phyloP scores from a whole-genome alignment of 805 yeast genomes.

The Wickerhamiella alocasiicola region DNA sequence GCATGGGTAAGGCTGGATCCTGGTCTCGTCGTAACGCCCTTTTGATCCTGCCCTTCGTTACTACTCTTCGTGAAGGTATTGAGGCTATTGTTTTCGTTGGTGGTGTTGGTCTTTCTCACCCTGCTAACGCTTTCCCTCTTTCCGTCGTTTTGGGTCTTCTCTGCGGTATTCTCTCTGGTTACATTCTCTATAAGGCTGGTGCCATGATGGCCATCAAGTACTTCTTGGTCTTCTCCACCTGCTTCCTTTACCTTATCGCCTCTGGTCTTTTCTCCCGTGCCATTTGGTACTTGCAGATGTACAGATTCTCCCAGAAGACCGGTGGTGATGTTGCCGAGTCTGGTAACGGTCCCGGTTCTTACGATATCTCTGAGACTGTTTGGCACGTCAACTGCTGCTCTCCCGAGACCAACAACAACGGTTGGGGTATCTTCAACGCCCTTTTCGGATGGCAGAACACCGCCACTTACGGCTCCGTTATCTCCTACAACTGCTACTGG shows the following conservation, averaged over 20 bases:
- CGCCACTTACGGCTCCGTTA: conserved; percentile 85
- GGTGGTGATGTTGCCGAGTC: conserved; percentile 94
- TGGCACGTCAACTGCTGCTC: conserved; percentile 98
- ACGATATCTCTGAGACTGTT: conserved; percentile 63
- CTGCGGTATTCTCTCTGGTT: conserved; percentile 67
- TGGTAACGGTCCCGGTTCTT: conserved; percentile 93
- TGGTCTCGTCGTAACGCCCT: conserved; percentile 64
- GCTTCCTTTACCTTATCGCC: conserved; percentile 75
- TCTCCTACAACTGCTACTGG: conserved; percentile 88
- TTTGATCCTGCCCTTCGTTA: conserved; percentile 81
- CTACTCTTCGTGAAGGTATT: conserved; percentile 90
- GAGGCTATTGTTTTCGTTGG: conserved; percentile 95
- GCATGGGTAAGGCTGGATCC: conserved; percentile 20
- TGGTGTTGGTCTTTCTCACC: conserved; percentile 64
- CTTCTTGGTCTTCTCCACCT: conserved; percentile 77
- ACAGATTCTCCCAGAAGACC: conserved; percentile 47
- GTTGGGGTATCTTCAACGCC: conserved; percentile 96
- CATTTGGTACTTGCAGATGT: conserved; percentile 74
- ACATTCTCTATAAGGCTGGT: conserved; percentile 67
- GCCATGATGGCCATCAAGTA: conserved; percentile 71
- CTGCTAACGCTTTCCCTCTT: conserved; percentile 71
- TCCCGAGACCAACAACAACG: conserved; percentile 61
- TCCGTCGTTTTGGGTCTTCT: conserved; percentile 83
- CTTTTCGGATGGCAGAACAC: conserved; percentile 95
- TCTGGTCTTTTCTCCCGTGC: conserved; percentile 93